Conservation (phyloP, 768 basidiomycete genomes). For the Phanerodontia chrysosporium region DNA sequence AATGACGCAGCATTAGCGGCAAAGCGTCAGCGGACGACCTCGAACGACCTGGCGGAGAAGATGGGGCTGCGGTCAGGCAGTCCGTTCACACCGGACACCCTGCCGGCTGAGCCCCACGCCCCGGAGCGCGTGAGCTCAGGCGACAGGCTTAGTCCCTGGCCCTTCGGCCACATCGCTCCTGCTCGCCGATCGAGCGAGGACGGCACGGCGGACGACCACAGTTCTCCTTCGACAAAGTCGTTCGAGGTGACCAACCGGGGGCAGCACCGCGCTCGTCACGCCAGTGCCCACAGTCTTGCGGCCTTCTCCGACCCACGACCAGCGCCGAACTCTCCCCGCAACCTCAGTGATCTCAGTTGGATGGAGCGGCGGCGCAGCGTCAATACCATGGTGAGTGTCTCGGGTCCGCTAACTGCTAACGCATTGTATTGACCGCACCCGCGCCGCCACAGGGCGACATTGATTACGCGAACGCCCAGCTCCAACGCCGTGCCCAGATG, state of each 20-base stretch:
- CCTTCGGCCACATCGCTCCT: slow-evolving; percentile 24
- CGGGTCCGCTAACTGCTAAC: neutral
- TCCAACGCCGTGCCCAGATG: slow-evolving; percentile 41
- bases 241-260: slow-evolving; percentile 47
- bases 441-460: slow-evolving; percentile 56
- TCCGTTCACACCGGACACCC: slow-evolving; percentile 21
- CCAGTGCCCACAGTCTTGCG: slow-evolving; percentile 38
- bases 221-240: slow-evolving; percentile 31
- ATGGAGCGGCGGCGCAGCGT: slow-evolving; percentile 68
- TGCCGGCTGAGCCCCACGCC: slow-evolving; percentile 23
- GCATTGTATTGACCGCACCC: neutral
- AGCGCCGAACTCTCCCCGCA: slow-evolving; percentile 42
- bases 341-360: slow-evolving; percentile 75
- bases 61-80: slow-evolving; percentile 18
- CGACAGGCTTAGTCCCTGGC: slow-evolving; percentile 33
- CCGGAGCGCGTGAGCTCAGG: slow-evolving; percentile 27
- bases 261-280: slow-evolving; percentile 50
- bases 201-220: slow-evolving; percentile 17
- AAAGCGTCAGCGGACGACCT: slow-evolving; percentile 29
- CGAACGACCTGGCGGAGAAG: slow-evolving; percentile 39
- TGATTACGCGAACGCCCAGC: slow-evolving; percentile 61
- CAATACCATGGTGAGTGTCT: slow-evolving; percentile 57
- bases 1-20: slow-evolving; percentile 6
- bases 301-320: slow-evolving; percentile 39
- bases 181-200: slow-evolving; percentile 39